phyloP scores from a whole-genome alignment of 1,284 basidiomycete genomes.

The Xerocomus nothofagi region DNA sequence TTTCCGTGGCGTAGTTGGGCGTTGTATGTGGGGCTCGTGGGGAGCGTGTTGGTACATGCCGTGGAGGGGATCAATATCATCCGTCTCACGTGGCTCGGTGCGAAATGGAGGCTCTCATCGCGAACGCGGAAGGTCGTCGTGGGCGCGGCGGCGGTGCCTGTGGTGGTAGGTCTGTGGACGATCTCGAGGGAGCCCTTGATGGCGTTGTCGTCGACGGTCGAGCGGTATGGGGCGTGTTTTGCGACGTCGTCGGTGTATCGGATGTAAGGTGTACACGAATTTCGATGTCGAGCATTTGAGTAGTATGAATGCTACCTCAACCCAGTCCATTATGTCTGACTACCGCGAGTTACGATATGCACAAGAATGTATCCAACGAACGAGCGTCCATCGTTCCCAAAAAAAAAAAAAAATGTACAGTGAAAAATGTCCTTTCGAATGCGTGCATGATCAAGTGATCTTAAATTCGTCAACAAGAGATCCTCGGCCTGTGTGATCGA shows the following conservation, averaged over 20 bases:
- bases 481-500: not conserved
- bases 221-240: conserved; percentile 45
- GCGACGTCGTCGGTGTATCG: conserved; percentile 27
- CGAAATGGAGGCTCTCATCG: conserved; percentile 9
- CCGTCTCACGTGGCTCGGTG: conserved; percentile 41
- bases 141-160: conserved; percentile 44
- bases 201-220: conserved; percentile 50
- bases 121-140: conserved; percentile 36
- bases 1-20: conserved; percentile 64
- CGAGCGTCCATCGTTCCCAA: too few species aligned
- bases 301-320: not conserved
- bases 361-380: too few species aligned
- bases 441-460: too few species aligned
- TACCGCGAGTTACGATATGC: not conserved
- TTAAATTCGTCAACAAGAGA: too few species aligned
- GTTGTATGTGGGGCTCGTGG: conserved; percentile 59
- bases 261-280: conserved; percentile 5
- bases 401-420: too few species aligned
- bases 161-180: conserved; percentile 52
- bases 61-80: conserved; percentile 58
- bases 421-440: too few species aligned
- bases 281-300: not conserved
- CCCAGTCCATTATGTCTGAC: not conserved
- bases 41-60: conserved; percentile 52
- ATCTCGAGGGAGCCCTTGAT: conserved; percentile 59